Conservation (phyloP, 1,284 basidiomycete genomes). For the Ustilago nuda region DNA sequence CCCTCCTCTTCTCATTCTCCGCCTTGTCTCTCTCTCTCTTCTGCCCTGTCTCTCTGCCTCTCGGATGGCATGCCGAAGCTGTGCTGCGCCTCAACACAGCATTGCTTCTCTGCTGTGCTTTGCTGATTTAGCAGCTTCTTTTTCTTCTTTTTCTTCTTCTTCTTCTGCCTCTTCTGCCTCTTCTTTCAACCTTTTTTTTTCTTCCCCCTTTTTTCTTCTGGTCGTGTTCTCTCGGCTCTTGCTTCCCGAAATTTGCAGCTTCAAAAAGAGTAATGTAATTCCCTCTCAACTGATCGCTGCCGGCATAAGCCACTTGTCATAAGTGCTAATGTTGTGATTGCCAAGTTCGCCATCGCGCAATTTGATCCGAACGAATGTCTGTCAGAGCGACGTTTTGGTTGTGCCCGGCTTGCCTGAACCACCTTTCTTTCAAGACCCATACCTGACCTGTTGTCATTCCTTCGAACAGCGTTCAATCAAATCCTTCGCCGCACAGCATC, state of each 20-base stretch:
- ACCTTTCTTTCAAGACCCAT: background rate
- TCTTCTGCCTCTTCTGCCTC: too few relatives aligned
- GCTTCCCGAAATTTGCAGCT: background rate
- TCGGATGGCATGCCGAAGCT: constrained; percentile 13
- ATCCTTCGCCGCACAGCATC: background rate
- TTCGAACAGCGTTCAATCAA: background rate
- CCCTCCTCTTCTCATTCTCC: too few relatives aligned
- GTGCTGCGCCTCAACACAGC: background rate
- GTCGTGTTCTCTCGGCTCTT: constrained; percentile 3
- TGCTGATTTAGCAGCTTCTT: too few relatives aligned
- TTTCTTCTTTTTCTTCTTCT: too few relatives aligned
- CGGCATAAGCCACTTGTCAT: too few relatives aligned
- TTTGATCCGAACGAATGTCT: background rate
- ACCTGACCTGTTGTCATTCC: background rate
- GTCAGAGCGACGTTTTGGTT: background rate
- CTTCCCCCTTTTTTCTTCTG: background rate
- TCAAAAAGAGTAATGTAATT: background rate
- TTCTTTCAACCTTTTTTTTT: background rate
- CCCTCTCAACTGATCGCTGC: too few relatives aligned
- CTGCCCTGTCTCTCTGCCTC: background rate
- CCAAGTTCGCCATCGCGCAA: too few relatives aligned
- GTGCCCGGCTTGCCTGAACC: background rate
- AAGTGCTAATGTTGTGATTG: too few relatives aligned
- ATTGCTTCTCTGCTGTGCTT: background rate
- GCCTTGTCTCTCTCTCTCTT: background rate